A percentile compares a stretch with the other conserved stretches of the same genome.
Conservation (phyloP, 352 stramenopile genomes). For the Globisporangium parvum region DNA sequence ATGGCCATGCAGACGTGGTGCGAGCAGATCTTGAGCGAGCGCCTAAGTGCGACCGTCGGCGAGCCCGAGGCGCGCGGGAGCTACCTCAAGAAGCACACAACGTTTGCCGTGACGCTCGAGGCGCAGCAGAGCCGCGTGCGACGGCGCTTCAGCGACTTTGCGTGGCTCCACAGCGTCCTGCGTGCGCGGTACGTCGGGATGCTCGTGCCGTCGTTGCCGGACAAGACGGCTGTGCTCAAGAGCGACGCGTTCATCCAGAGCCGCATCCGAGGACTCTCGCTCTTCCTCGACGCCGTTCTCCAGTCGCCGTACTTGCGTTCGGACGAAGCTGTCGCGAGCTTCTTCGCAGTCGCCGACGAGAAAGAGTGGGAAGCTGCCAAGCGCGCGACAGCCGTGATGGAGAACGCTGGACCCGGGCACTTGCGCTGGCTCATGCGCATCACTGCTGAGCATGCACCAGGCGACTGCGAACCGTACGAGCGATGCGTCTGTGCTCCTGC, state of each 20-base stretch:
- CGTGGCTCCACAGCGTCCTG: slow-evolving; percentile 61
- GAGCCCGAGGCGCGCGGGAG: slow-evolving; percentile 47
- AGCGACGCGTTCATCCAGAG: slow-evolving; percentile 50
- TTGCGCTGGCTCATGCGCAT: slow-evolving; percentile 67
- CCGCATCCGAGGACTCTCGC: slow-evolving; percentile 46
- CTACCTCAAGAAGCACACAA: slow-evolving; percentile 74
- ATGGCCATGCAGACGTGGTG: slow-evolving; percentile 4
- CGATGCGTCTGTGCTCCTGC: neutral
- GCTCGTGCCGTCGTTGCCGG: slow-evolving; percentile 55
- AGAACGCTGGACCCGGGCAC: slow-evolving; percentile 54
- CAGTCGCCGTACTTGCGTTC: slow-evolving; percentile 52
- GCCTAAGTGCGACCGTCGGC: slow-evolving; percentile 21
- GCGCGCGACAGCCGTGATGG: slow-evolving; percentile 43
- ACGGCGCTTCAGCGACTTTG: slow-evolving; percentile 69
- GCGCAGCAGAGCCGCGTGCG: slow-evolving; percentile 27
- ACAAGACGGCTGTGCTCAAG: slow-evolving; percentile 63
- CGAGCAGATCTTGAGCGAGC: slow-evolving; percentile 5
- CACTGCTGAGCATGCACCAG: slow-evolving; percentile 21
- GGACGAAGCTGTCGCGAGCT: slow-evolving; percentile 43
- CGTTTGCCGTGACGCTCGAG: slow-evolving; percentile 42
- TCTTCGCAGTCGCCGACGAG: slow-evolving; percentile 39
- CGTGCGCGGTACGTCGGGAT: slow-evolving; percentile 56
- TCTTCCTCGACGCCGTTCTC: slow-evolving; percentile 54
- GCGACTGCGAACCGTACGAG: slow-evolving; percentile 33
- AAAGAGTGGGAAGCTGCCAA: slow-evolving; percentile 51